These are phyloP conservation scores for Trifolium pratense DNA, from an alignment of 306 rosid species.

Conservation along the genomic window DNA sequence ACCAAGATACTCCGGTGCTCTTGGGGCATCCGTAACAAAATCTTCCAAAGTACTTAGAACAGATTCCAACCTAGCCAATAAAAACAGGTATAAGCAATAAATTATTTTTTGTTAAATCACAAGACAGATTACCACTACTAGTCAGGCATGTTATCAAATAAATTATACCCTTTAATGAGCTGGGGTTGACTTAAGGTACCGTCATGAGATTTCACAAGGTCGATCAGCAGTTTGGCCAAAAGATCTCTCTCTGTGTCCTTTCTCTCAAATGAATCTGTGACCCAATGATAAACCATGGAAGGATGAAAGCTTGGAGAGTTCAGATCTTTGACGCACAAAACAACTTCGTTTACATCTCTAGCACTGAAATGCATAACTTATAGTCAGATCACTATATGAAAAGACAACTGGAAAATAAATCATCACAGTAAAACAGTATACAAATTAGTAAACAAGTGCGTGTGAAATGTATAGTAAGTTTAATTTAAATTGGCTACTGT, in stretches of 20 bases:
- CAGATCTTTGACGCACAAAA: slow-evolving; percentile 70
- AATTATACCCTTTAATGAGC: slow-evolving; percentile 74
- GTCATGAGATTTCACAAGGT: slow-evolving; percentile 63
- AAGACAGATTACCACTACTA: background rate
- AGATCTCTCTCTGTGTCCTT: slow-evolving; percentile 77
- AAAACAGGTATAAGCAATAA: background rate
- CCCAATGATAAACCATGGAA: slow-evolving; percentile 82
- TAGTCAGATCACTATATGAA: slow-evolving; percentile 27
- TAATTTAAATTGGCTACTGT: background rate
- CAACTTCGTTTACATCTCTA: slow-evolving; percentile 78
- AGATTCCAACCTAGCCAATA: slow-evolving; percentile 66
- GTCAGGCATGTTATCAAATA: slow-evolving; percentile 14
- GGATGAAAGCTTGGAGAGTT: slow-evolving; percentile 86
- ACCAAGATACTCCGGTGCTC: slow-evolving; percentile 80
- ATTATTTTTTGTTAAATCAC: background rate
- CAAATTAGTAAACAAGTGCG: slow-evolving; percentile 1
- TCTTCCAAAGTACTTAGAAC: slow-evolving; percentile 77
- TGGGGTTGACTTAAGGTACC: slow-evolving; percentile 61
- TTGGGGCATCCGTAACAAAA: slow-evolving; percentile 80
- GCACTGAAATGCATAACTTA: slow-evolving; percentile 64
- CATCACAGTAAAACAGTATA: background rate
- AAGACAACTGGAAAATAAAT: slow-evolving; percentile 8
- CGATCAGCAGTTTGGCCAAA: slow-evolving; percentile 67
- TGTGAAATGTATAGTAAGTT: background rate
- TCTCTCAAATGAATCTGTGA: slow-evolving; percentile 82